Conservation (phyloP, 2,329 filamentous ascomycete species). For the Apiospora malaysiana region DNA sequence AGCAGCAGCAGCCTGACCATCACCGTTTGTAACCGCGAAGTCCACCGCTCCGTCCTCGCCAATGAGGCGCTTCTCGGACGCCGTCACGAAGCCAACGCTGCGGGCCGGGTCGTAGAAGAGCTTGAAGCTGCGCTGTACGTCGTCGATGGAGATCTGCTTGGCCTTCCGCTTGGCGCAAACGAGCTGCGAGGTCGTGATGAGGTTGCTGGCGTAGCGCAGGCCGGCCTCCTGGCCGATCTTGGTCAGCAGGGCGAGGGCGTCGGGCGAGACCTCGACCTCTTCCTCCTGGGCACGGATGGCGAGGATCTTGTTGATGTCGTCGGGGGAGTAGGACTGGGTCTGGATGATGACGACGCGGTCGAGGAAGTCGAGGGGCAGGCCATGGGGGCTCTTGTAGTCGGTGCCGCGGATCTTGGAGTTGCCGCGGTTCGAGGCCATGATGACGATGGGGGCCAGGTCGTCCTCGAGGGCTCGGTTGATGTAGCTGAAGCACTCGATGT, state of each 20-base stretch:
- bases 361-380: slow-evolving; percentile 92
- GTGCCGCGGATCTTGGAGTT: slow-evolving; percentile 92
- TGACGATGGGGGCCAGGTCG: slow-evolving; percentile 94
- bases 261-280: slow-evolving; percentile 88
- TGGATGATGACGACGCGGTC: slow-evolving; percentile 96
- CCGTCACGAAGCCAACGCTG: slow-evolving; percentile 87
- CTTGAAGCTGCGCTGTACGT: slow-evolving; percentile 91
- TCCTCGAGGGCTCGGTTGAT: slow-evolving; percentile 96
- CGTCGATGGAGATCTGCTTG: slow-evolving; percentile 82
- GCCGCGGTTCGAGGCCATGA: slow-evolving; percentile 98
- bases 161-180: slow-evolving; percentile 84
- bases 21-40: slow-evolving; percentile 61
- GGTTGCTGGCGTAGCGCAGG: slow-evolving; percentile 93
- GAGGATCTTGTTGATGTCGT: slow-evolving; percentile 92
- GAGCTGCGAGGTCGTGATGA: slow-evolving; percentile 93
- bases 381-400: slow-evolving; percentile 90
- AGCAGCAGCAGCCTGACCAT: background rate
- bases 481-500: slow-evolving; percentile 99
- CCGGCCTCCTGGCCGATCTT: slow-evolving; percentile 95
- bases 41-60: slow-evolving; percentile 83
- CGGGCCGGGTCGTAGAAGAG: slow-evolving; percentile 90
- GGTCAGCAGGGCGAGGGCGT: slow-evolving; percentile 89
- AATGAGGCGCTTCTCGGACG: slow-evolving; percentile 93
- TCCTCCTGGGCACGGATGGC: slow-evolving; percentile 94
- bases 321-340: slow-evolving; percentile 80